Conservation (phyloP, 768 basidiomycete genomes). For the Boletus insuetus region DNA sequence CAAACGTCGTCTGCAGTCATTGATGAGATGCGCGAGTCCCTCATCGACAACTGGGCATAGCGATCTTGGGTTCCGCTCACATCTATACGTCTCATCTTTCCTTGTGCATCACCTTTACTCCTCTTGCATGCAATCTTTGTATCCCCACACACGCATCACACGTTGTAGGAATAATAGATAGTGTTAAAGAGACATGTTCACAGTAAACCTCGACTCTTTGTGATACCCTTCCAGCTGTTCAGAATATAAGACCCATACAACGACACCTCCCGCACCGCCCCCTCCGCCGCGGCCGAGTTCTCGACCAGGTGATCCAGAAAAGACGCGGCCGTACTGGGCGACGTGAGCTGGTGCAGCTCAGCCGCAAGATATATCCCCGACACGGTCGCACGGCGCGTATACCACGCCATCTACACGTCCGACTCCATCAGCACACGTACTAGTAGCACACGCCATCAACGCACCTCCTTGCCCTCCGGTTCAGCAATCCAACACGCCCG, state of each 20-base stretch:
- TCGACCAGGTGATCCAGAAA: slow-evolving; percentile 69
- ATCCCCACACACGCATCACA: slow-evolving; percentile 11
- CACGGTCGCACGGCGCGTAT: slow-evolving; percentile 61
- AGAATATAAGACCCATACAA: slow-evolving; percentile 59
- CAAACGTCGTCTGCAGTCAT: slow-evolving; percentile 80
- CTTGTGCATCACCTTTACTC: neutral
- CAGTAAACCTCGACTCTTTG: slow-evolving; percentile 63
- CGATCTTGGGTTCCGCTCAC: neutral
- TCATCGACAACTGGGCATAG: slow-evolving; percentile 89
- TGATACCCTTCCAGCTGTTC: slow-evolving; percentile 70
- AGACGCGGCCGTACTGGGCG: slow-evolving; percentile 59
- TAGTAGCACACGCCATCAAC: slow-evolving; percentile 12
- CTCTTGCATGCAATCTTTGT: slow-evolving; percentile 19
- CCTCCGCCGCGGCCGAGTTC: slow-evolving; percentile 43
- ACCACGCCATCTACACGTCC: slow-evolving; percentile 76
- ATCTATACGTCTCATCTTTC: neutral
- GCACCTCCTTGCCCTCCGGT: slow-evolving; percentile 57
- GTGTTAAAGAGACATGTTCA: slow-evolving; percentile 16
- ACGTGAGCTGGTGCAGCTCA: slow-evolving; percentile 81
- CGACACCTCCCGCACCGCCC: slow-evolving; percentile 48
- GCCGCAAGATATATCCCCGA: slow-evolving; percentile 71
- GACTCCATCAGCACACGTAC: neutral
- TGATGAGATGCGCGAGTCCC: slow-evolving; percentile 86
- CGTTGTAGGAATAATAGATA: slow-evolving; percentile 13
- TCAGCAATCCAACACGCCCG: slow-evolving; percentile 62